These are phyloP conservation scores for Monosiga brevicollis DNA, from an alignment of 78 protist genomes.

Conservation along the genomic window DNA sequence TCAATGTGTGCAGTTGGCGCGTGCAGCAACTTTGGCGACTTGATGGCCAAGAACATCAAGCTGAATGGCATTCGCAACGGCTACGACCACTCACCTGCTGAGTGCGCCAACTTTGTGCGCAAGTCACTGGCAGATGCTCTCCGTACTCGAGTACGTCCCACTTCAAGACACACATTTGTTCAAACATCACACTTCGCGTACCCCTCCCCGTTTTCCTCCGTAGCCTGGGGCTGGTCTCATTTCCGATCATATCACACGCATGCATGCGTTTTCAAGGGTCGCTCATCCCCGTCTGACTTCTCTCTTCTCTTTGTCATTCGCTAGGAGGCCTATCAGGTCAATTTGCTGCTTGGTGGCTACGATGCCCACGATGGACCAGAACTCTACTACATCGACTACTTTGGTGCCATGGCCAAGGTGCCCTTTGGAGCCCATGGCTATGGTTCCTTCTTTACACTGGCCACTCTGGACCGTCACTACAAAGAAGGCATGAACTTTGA, in stretches of 20 bases:
- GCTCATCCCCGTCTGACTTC: no score
- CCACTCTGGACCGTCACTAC: constrained; percentile 44
- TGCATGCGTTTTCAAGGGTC: not conserved
- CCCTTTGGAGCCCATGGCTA: constrained; percentile 57
- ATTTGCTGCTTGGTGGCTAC: constrained; percentile 51
- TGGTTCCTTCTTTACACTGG: constrained; percentile 30
- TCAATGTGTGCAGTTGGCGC: constrained; percentile 39
- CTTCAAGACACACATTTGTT: no score
- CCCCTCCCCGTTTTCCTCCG: not conserved
- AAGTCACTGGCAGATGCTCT: constrained; percentile 41
- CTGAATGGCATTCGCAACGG: constrained; percentile 35
- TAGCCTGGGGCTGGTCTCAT: not conserved
- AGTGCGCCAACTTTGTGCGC: constrained; percentile 42
- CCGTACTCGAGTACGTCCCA: constrained; percentile 10
- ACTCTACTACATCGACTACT: constrained; percentile 48
- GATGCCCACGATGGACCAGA: constrained; percentile 36
- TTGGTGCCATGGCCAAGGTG: constrained; percentile 42
- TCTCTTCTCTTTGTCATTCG: no score
- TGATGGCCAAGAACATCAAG: constrained; percentile 32
- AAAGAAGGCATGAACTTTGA: constrained; percentile 19
- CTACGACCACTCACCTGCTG: constrained; percentile 27
- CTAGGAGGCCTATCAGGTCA: constrained; percentile 41
- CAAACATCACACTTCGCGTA: not conserved
- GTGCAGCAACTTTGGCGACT: constrained; percentile 42
- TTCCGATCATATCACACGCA: not conserved